phyloP scores from a whole-genome alignment of 2,329 filamentous ascomycete species.

The Trichoderma cornu-damae region DNA sequence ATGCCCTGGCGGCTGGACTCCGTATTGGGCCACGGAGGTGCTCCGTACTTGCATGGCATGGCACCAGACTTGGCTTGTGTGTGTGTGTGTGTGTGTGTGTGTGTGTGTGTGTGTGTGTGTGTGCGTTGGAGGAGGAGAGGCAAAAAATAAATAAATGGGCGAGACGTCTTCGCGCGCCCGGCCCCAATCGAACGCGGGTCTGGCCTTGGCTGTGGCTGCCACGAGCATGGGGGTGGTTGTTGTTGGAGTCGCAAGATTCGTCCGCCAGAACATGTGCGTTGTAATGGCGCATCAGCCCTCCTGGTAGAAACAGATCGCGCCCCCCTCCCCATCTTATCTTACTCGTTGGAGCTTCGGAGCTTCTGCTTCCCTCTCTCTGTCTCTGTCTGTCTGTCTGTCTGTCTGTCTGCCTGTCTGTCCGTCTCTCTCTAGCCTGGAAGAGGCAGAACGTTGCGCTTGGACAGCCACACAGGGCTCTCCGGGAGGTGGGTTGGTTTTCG shows the following conservation, averaged over 20 bases:
- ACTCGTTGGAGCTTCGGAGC: background rate
- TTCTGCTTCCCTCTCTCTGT: conserved; percentile 5
- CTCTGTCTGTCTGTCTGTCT: too few relatives aligned
- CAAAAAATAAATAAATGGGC: conserved; percentile 8
- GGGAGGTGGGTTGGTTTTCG: conserved; percentile 15
- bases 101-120: background rate
- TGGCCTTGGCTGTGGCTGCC: conserved; percentile 10
- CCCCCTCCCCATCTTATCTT: conserved; percentile 1
- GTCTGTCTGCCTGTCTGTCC: too few relatives aligned
- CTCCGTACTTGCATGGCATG: too few relatives aligned
- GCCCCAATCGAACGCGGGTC: conserved; percentile 1
- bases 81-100: background rate
- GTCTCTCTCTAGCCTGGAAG: background rate
- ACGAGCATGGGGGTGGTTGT: conserved; percentile 14
- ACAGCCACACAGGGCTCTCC: conserved; percentile 9
- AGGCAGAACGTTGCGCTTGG: conserved; percentile 3
- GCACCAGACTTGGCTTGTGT: too few relatives aligned
- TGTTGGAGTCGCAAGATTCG: conserved; percentile 1
- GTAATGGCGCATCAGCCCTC: background rate
- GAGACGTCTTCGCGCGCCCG: conserved; percentile 6
- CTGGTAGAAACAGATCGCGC: background rate
- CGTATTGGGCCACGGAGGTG: conserved; percentile 1
- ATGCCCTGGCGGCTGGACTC: background rate
- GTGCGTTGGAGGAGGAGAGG: background rate
- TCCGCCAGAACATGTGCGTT: background rate